Evolutionary conservation across 371 early-diverging fungal species (phyloP).

Genomic region (Haplosporangium sp.): DNA sequence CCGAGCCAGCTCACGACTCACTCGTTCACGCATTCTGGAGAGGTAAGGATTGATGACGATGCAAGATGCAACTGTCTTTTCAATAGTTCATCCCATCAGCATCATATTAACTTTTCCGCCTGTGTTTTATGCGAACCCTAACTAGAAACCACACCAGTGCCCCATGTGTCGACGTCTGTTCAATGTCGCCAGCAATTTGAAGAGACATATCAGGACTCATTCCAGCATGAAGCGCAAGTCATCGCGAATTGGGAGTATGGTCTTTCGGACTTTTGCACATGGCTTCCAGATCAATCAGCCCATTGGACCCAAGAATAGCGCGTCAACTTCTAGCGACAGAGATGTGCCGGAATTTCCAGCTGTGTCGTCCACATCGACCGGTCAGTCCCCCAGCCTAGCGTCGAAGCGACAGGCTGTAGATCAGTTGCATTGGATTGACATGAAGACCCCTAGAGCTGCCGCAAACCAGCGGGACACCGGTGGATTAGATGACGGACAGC

Average conservation of each 20-base stretch:
- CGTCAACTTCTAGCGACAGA: not conserved
- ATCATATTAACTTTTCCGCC: not conserved
- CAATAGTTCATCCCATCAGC: not conserved
- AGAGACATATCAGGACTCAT: constrained; percentile 37
- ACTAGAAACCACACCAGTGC: constrained; percentile 41
- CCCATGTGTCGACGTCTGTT: constrained; percentile 23
- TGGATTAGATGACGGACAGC: too few relatives aligned
- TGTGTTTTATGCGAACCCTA: too few relatives aligned
- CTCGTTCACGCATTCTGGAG: constrained; percentile 37
- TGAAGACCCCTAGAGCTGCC: too few relatives aligned
- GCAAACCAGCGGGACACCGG: too few relatives aligned
- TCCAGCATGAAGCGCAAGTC: constrained; percentile 28
- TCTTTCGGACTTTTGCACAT: constrained; percentile 34
- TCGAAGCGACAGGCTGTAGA: not conserved
- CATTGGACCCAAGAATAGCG: not conserved
- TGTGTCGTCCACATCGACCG: not conserved
- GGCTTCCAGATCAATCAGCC: constrained; percentile 7
- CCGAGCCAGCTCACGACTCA: constrained; percentile 44
- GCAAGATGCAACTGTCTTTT: not conserved
- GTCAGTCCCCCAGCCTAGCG: not conserved
- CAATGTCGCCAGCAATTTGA: constrained; percentile 50
- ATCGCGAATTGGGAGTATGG: constrained; percentile 17
- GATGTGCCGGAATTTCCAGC: not conserved
- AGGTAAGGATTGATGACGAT: constrained; percentile 11
- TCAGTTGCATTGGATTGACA: too few relatives aligned